These are phyloP conservation scores for Alternaria novae-zelandiae DNA, from an alignment of 2,329 filamentous ascomycete species.

Conservation along the genomic window DNA sequence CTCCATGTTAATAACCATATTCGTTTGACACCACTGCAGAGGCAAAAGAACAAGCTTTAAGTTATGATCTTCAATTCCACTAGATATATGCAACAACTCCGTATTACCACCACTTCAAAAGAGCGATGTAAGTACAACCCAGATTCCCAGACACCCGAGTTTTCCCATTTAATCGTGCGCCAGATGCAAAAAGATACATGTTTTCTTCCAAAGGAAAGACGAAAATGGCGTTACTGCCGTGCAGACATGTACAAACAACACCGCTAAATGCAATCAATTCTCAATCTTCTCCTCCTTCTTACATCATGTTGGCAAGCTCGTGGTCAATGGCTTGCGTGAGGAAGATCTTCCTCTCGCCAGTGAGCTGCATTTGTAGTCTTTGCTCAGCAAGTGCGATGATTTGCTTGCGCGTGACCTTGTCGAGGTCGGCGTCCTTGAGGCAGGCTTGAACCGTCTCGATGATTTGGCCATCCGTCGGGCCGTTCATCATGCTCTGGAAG, in stretches of 20 bases:
- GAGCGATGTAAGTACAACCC: constrained; percentile 6
- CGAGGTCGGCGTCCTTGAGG: constrained; percentile 86
- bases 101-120: constrained; percentile 9
- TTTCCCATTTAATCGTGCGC: constrained; percentile 14
- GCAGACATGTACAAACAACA: constrained; percentile 22
- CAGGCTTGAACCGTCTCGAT: constrained; percentile 84
- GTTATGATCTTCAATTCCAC: neutral
- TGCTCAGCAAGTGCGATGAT: constrained; percentile 85
- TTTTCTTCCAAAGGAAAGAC: constrained; percentile 7
- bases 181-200: neutral
- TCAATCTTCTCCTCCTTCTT: constrained; percentile 51
- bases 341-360: constrained; percentile 84
- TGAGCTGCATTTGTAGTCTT: constrained; percentile 85
- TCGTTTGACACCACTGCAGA: neutral
- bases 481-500: constrained; percentile 64
- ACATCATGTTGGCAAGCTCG: constrained; percentile 84
- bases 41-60: neutral
- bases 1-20: neutral
- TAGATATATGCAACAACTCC: neutral
- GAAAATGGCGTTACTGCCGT: constrained; percentile 12
- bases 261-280: constrained; percentile 26
- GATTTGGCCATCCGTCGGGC: constrained; percentile 80
- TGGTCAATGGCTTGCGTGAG: constrained; percentile 92
- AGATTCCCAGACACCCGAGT: constrained; percentile 5
- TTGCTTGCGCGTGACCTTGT: constrained; percentile 99